Evolutionary conservation across 768 basidiomycete genomes (phyloP).

Genomic region (Pulveroboletus sp.): DNA sequence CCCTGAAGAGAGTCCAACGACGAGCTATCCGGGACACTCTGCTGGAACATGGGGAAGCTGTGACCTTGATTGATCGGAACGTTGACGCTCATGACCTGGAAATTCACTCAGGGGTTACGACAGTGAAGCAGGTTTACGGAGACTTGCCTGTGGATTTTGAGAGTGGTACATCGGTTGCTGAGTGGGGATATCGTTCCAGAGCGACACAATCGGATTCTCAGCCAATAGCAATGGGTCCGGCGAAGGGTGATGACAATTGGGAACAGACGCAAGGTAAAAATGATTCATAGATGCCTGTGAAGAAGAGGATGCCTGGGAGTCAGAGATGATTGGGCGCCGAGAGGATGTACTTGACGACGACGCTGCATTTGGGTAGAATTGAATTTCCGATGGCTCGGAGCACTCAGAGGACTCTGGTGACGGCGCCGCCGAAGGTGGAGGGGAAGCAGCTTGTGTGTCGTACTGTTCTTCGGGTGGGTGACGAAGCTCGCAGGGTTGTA

Average conservation of each 20-base stretch:
- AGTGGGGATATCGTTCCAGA: conserved; percentile 11
- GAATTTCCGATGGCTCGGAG: too few relatives aligned
- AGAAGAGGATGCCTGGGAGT: conserved; percentile 19
- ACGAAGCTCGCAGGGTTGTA: conserved; percentile 21
- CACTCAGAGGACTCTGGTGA: conserved; percentile 2
- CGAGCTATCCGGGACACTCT: neutral
- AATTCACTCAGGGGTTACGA: neutral
- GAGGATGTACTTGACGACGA: conserved; percentile 14
- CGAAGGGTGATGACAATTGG: conserved; percentile 12
- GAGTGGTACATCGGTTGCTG: neutral
- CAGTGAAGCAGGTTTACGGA: neutral
- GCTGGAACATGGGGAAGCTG: conserved; percentile 4
- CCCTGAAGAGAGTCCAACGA: conserved; percentile 27
- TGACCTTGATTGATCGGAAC: conserved; percentile 12
- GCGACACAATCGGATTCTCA: neutral
- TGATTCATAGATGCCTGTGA: conserved; percentile 7
- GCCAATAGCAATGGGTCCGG: conserved; percentile 1
- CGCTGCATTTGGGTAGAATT: too few relatives aligned
- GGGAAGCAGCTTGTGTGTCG: conserved; percentile 45
- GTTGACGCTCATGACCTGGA: conserved; percentile 11
- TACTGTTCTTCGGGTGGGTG: conserved; percentile 23
- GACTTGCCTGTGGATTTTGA: conserved; percentile 14
- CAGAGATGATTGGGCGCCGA: conserved; percentile 6
- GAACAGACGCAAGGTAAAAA: conserved; percentile 1
- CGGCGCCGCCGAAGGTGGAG: conserved; percentile 45